Percentiles rank a stretch among this genome's conserved stretches.
Conservation (phyloP, 495 filamentous ascomycete genomes). For the Thozetella sp. region DNA sequence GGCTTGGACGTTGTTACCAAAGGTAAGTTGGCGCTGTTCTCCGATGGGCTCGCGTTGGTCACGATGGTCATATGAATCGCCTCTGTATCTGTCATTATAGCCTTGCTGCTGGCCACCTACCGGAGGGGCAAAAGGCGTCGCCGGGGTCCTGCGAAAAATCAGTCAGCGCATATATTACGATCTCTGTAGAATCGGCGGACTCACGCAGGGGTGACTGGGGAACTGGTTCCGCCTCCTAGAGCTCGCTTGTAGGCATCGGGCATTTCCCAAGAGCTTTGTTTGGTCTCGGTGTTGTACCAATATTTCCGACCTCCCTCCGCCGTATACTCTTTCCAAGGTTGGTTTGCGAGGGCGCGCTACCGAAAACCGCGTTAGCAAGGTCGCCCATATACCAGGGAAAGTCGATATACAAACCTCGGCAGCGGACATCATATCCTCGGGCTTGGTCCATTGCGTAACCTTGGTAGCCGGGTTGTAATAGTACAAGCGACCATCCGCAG, state of each 20-base stretch:
- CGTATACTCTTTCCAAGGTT: conserved; percentile 93
- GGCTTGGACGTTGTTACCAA: conserved; percentile 65
- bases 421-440: conserved; percentile 82
- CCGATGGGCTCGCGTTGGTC: conserved; percentile 56
- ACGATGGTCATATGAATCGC: conserved; percentile 33
- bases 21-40: conserved; percentile 69
- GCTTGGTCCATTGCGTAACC: conserved; percentile 92
- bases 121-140: conserved; percentile 69
- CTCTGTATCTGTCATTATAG: conserved; percentile 19
- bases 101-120: conserved; percentile 50
- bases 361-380: neutral
- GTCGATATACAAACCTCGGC: conserved; percentile 66
- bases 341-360: conserved; percentile 77
- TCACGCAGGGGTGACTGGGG: conserved; percentile 63
- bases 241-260: conserved; percentile 80
- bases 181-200: conserved; percentile 23
- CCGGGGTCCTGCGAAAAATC: conserved; percentile 38
- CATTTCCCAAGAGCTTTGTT: conserved; percentile 94
- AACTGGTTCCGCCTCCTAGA: conserved; percentile 48
- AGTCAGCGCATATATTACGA: neutral
- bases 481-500: conserved; percentile 84
- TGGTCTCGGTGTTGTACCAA: conserved; percentile 90
- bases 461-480: conserved; percentile 90
- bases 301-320: conserved; percentile 86
- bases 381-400: neutral